Conservation (phyloP, 139 green algal genomes). For the Chlorella sp. region DNA sequence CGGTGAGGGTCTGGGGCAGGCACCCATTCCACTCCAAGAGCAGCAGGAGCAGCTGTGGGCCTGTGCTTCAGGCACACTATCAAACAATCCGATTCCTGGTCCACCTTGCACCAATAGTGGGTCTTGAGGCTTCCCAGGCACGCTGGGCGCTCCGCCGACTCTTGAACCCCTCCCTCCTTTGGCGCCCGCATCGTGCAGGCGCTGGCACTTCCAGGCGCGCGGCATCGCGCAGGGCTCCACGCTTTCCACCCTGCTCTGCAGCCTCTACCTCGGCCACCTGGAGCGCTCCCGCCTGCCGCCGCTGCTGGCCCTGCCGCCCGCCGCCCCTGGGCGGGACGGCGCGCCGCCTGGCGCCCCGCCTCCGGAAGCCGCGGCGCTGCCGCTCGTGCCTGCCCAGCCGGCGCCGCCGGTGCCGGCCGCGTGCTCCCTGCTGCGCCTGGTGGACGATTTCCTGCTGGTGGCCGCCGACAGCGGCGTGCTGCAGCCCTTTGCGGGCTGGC, state of each 20-base stretch:
- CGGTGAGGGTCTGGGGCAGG: too few relatives aligned
- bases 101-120: too few relatives aligned
- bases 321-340: neutral
- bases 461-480: conserved; percentile 61
- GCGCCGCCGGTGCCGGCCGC: conserved; percentile 3
- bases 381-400: conserved; percentile 1
- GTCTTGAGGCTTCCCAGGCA: too few relatives aligned
- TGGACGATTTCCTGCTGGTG: conserved; percentile 90
- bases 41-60: too few relatives aligned
- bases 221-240: conserved; percentile 86
- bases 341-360: neutral
- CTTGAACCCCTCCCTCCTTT: conserved; percentile 68
- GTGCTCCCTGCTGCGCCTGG: conserved; percentile 73
- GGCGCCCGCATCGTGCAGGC: conserved; percentile 44
- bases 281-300: conserved; percentile 66
- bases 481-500: conserved; percentile 48
- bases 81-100: too few relatives aligned
- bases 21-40: too few relatives aligned
- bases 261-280: conserved; percentile 86
- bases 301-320: conserved; percentile 43
- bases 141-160: conserved; percentile 63
- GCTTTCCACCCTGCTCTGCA: conserved; percentile 86
- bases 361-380: neutral
- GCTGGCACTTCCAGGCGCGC: conserved; percentile 69
- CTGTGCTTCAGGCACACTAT: too few relatives aligned